Percentiles rank a stretch among this genome's conserved stretches.
Evolutionary conservation across 2,329 filamentous ascomycete genomes (phyloP).

Genomic region (Gliomastix tumulicola): DNA sequence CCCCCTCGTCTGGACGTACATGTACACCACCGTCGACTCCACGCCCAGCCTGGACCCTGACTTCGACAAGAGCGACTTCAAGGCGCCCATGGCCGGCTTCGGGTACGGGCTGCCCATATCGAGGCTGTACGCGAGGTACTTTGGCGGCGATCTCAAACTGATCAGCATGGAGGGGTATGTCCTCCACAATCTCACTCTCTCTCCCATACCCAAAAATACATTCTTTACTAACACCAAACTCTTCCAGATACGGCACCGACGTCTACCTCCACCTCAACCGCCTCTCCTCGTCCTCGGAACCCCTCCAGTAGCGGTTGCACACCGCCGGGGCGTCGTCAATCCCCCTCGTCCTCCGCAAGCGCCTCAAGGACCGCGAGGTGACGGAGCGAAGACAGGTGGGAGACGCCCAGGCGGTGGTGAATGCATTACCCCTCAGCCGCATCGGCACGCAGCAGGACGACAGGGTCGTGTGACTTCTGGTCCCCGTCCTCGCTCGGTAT

Average conservation of each 20-base stretch:
- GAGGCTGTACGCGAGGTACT: constrained; percentile 90
- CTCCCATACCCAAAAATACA: too few relatives aligned
- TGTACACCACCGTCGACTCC: constrained; percentile 98
- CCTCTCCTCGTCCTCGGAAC: constrained; percentile 90
- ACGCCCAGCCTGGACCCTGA: constrained; percentile 93
- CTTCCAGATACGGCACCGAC: constrained; percentile 83
- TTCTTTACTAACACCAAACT: constrained; percentile 7
- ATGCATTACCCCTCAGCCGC: constrained; percentile 40
- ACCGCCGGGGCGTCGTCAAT: constrained; percentile 24
- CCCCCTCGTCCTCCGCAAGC: constrained; percentile 48
- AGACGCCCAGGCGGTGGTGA: constrained; percentile 73
- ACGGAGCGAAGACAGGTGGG: constrained; percentile 86
- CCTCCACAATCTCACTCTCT: constrained; percentile 3
- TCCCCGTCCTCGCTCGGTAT: too few relatives aligned
- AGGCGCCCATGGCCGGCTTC: constrained; percentile 97
- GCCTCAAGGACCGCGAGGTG: constrained; percentile 64
- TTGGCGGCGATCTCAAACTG: constrained; percentile 92
- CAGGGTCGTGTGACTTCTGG: constrained; percentile 28
- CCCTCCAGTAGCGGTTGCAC: constrained; percentile 84
- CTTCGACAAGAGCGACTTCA: constrained; percentile 98
- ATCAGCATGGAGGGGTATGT: constrained; percentile 99
- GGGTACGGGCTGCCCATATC: constrained; percentile 97
- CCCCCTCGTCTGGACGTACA: constrained; percentile 99
- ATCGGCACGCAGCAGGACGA: constrained; percentile 19
- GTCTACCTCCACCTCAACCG: constrained; percentile 97